Evolutionary conservation across 1,139 yeast species (phyloP).

Genomic region (Saccharomyces pastorianus): DNA sequence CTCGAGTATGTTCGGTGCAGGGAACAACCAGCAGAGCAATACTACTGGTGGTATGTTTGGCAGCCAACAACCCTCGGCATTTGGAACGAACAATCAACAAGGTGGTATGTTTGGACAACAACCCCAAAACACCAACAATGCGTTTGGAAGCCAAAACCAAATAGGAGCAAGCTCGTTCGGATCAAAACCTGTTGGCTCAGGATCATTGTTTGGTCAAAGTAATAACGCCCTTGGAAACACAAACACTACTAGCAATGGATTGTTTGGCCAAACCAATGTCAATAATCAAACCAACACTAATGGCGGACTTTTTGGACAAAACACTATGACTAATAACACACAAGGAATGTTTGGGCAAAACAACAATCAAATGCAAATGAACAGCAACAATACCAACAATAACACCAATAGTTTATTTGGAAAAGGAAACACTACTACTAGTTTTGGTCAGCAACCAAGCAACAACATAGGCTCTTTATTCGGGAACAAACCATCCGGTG

Average conservation of each 20-base stretch:
- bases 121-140: constrained; percentile 5
- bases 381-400: background rate
- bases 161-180: background rate
- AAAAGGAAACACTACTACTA: constrained; percentile 11
- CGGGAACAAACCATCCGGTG: constrained; percentile 23
- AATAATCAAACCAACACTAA: constrained; percentile 6
- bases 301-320: constrained; percentile 33
- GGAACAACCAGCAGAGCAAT: constrained; percentile 8
- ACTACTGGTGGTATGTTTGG: constrained; percentile 24
- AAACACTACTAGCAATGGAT: constrained; percentile 12
- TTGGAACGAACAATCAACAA: constrained; percentile 23
- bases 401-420: constrained; percentile 27
- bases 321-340: constrained; percentile 12
- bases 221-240: constrained; percentile 6
- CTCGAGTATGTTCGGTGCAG: constrained; percentile 6
- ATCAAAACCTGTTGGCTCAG: constrained; percentile 1
- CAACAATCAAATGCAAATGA: constrained; percentile 11
- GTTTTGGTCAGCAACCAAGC: constrained; percentile 9
- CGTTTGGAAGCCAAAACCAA: constrained; percentile 8
- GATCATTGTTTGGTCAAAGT: constrained; percentile 6
- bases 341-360: constrained; percentile 30
- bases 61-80: constrained; percentile 10
- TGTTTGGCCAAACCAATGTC: constrained; percentile 17
- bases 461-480: constrained; percentile 27
- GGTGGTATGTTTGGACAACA: constrained; percentile 6